phyloP scores from a whole-genome alignment of 2,329 filamentous ascomycete species.

The Aspergillus fijiensis region DNA sequence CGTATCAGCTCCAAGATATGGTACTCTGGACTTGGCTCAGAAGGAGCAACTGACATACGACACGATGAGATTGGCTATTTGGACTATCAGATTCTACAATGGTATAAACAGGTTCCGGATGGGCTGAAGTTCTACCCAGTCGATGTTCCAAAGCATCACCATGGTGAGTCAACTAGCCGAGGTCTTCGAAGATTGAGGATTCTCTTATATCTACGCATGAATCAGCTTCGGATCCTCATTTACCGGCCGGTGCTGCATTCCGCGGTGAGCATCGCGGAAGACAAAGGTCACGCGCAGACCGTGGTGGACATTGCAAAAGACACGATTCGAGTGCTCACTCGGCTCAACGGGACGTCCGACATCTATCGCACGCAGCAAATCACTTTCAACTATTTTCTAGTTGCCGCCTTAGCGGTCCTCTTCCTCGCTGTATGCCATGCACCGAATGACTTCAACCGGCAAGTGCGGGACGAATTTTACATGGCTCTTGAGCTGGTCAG shows the following conservation, averaged over 20 bases:
- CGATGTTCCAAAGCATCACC: slow-evolving; percentile 47
- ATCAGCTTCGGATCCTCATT: slow-evolving; percentile 86
- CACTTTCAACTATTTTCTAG: slow-evolving; percentile 67
- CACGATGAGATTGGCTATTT: slow-evolving; percentile 75
- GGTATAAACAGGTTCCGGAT: slow-evolving; percentile 74
- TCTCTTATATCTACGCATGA: slow-evolving; percentile 80
- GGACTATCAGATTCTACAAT: slow-evolving; percentile 80
- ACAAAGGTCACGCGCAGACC: slow-evolving; percentile 70
- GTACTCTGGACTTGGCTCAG: slow-evolving; percentile 71
- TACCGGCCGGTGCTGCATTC: slow-evolving; percentile 86
- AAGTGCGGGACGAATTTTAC: slow-evolving; percentile 66
- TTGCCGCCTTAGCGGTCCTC: slow-evolving; percentile 62
- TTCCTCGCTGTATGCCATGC: slow-evolving; percentile 66
- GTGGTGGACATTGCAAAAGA: slow-evolving; percentile 66
- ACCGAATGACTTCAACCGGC: slow-evolving; percentile 58
- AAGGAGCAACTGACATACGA: slow-evolving; percentile 64
- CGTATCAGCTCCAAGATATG: slow-evolving; percentile 83
- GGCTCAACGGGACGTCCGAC: slow-evolving; percentile 61
- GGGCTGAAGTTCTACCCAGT: slow-evolving; percentile 62
- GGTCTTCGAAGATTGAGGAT: slow-evolving; percentile 73
- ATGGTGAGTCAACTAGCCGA: slow-evolving; percentile 56
- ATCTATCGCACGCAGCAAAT: slow-evolving; percentile 65
- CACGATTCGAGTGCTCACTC: slow-evolving; percentile 60
- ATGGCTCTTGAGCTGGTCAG: slow-evolving; percentile 65
- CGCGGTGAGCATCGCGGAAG: slow-evolving; percentile 75